Evolutionary conservation across 2,329 filamentous ascomycete genomes (phyloP), one percentile per base, ranked within the genome.

Genomic region (Cadophora sp.): DNA sequence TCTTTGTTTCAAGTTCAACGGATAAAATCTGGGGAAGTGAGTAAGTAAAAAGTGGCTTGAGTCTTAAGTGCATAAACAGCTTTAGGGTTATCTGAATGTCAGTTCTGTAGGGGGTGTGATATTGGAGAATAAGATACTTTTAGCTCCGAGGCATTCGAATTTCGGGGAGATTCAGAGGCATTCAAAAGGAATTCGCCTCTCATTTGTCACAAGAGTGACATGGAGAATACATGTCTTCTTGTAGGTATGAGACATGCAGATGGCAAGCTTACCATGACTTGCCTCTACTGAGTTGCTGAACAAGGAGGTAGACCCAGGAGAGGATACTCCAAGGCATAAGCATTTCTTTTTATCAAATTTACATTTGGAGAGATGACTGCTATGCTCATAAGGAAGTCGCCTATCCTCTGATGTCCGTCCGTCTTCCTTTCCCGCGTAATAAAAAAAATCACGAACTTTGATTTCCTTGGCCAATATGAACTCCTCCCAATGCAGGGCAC

Each of bases 401-500:
- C 56, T 24, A 39, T 55, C 53, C 55, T 43, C 51, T 55, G 14
- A 53, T 13, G 30, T 62, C 50, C 11, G 36, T 11, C 11, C 36
- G 13, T 36, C 47, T 24, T 61, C 51, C 56, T 67, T 66, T 53
- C 61, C 55, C 18, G 43, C 45, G 39, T 50, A 56, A 53, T 18
- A 39, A 53, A 61, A 36, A 66, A 47, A 53, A 53, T 36, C 48
- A 47, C 41, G 36, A 66, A 65, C 27, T 59, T 64, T 66, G n/a
- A 62, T 48, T 50, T 65, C 45, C 65, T 16, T 51, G 18, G n/a
- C 45, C 47, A 48, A 41, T 60, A 59, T 67, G 51, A 73, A 75
- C 73, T 73, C 73, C 73, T 48, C 71, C 68, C 70, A 73, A 75
- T 73, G 72, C 70, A 69, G 66, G 67, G 69, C 64, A 58, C 61